Percentiles rank a stretch among this genome's conserved stretches.
phyloP scores from a whole-genome alignment of 495 filamentous ascomycete species.

The Penicillium argentinense region DNA sequence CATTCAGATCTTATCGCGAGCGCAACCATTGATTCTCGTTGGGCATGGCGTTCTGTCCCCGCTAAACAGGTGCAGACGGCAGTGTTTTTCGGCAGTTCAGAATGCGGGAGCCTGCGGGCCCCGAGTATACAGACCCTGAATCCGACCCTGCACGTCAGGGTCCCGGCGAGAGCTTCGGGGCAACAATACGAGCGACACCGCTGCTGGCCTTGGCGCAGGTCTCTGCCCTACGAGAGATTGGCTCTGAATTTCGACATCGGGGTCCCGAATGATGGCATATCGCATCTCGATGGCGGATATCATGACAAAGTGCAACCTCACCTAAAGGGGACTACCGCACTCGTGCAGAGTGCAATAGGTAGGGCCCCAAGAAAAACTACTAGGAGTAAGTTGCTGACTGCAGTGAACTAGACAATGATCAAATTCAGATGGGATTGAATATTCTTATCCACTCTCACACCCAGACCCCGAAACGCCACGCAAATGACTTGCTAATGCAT shows the following conservation, averaged over 20 bases:
- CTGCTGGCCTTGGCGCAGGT: constrained; percentile 17
- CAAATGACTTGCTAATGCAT: constrained; percentile 15
- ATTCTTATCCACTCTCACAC: not conserved
- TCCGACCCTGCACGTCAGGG: no score
- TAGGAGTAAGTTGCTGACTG: no score
- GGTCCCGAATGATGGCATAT: constrained; percentile 20
- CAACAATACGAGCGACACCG: constrained; percentile 18
- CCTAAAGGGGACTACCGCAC: no score
- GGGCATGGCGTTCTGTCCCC: not conserved
- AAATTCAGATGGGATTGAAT: not conserved
- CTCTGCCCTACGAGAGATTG: constrained; percentile 8
- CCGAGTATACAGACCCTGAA: not conserved
- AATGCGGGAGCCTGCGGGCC: not conserved
- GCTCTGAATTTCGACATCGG: constrained; percentile 24
- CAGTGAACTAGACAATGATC: no score
- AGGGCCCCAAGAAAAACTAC: no score
- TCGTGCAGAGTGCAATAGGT: no score
- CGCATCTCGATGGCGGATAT: not conserved
- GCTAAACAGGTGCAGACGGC: constrained; percentile 2
- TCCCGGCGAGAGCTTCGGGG: constrained; percentile 4
- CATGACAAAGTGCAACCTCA: not conserved
- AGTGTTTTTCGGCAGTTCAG: constrained; percentile 14
- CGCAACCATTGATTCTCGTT: constrained; percentile 15
- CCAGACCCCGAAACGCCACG: constrained; percentile 23
- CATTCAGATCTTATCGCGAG: constrained; percentile 22